Evolutionary conservation across 768 basidiomycete species (phyloP), one percentile per base, ranked within the genome.

Genomic region (Podaxis sp.): DNA sequence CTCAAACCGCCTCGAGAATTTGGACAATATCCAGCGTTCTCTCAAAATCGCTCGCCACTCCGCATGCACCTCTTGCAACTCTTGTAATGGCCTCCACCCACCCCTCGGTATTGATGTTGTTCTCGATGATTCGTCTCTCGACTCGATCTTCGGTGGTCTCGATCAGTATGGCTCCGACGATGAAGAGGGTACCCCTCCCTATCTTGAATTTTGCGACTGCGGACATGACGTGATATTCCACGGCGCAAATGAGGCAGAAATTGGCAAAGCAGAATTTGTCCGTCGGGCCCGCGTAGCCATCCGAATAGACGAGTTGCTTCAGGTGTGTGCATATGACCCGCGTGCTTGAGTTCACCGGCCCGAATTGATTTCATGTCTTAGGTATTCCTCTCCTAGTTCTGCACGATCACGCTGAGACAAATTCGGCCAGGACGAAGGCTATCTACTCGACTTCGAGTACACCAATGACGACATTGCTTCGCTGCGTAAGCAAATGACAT

Each of bases 11-110:
- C 70, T 79, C 62, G 73, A 78, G 42, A 72, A 74, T 14, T 79
- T 89, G 54, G 78, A 77, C 18, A 70, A 82, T 55, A 71, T 77
- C 37, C 79, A 82, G 9, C 71, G 86, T 1, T 74, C 85, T 13
- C 79, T 92, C 65, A 95, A 93, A 76, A 88, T 94, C 59, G 90
- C 94, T 4, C 83, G 94, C 14, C 93, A 93, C 73, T 83, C 89
- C 3, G 76, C 80, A 0, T 96, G 94, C 69, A 73, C 82, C 2
- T 67, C 70, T 42, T 96, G 94, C 67, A 69, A 73, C 13, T 68
- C 77, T n/a, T 95, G 94, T 68, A 57, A 70, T n/a, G 87, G 89
- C 18, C 79, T 95, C 25, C 85, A 79, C 55, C 93, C 93, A 28
- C 80, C 85, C 28, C 72, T 75, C 13, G 78, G 77, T 59, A 74